These are phyloP conservation scores for Calonectria leucothoes DNA, from an alignment of 2,329 filamentous ascomycete genomes.

Conservation along the genomic window DNA sequence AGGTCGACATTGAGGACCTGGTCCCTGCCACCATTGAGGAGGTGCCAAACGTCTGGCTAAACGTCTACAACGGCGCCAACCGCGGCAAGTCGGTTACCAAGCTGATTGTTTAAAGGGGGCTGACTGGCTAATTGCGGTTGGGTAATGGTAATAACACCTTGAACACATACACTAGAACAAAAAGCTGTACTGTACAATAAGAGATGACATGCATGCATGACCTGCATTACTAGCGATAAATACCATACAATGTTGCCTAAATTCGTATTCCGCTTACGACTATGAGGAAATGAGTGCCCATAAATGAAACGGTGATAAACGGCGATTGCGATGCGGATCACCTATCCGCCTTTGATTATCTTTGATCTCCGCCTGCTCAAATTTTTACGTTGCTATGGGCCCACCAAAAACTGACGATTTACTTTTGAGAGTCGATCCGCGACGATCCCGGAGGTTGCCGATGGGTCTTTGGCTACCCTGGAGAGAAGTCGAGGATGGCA, in stretches of 20 bases:
- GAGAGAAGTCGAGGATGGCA: not conserved
- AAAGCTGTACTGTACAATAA: not conserved
- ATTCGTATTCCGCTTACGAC: not conserved
- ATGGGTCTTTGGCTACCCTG: not conserved
- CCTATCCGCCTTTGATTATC: not conserved
- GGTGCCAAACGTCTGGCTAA: constrained; percentile 22
- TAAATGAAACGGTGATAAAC: not conserved
- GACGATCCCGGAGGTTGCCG: not conserved
- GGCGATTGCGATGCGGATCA: not conserved
- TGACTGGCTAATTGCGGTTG: no score
- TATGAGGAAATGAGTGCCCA: not conserved
- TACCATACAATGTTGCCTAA: not conserved
- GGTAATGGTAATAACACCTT: not conserved
- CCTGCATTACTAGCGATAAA: not conserved
- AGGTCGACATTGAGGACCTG: constrained; percentile 38
- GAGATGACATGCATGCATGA: not conserved
- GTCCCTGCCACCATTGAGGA: constrained; percentile 19
- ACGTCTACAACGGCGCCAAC: constrained; percentile 22
- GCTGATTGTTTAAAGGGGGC: not conserved
- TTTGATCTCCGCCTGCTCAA: not conserved
- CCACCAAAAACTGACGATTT: not conserved
- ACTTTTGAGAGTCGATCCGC: not conserved
- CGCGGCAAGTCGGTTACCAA: constrained; percentile 25
- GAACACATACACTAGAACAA: not conserved
- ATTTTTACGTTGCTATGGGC: not conserved